These are phyloP conservation scores for Andalucia godoyi DNA, from an alignment of 78 protist genomes.

Conservation along the genomic window DNA sequence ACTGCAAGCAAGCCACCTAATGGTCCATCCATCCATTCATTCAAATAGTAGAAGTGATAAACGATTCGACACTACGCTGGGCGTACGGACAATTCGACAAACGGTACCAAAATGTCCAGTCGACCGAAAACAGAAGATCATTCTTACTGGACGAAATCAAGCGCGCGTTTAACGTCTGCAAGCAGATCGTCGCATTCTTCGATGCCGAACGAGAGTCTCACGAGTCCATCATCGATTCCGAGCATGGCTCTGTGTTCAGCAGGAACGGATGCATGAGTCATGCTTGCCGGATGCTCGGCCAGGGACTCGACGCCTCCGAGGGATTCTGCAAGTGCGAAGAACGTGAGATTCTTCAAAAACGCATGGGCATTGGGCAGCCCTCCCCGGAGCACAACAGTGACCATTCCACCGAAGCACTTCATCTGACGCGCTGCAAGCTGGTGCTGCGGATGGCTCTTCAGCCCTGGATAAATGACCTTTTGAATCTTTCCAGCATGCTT, in stretches of 20 bases:
- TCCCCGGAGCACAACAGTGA: constrained; percentile 13
- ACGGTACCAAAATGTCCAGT: too few relatives aligned
- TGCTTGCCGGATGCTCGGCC: constrained; percentile 25
- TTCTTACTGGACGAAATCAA: too few relatives aligned
- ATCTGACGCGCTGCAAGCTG: neutral
- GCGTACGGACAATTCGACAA: too few relatives aligned
- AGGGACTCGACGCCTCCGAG: constrained; percentile 25
- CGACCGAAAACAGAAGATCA: too few relatives aligned
- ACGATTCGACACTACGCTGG: too few relatives aligned
- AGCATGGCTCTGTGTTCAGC: constrained; percentile 26
- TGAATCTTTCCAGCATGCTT: constrained; percentile 31
- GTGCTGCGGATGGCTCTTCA: constrained; percentile 12
- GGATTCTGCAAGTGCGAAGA: constrained; percentile 12
- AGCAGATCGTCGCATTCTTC: constrained; percentile 45
- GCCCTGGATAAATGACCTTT: constrained; percentile 71
- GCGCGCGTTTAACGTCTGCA: constrained; percentile 23
- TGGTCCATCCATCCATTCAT: too few relatives aligned
- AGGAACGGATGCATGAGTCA: constrained; percentile 53
- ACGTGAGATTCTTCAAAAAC: constrained; percentile 1
- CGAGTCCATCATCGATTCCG: constrained; percentile 15
- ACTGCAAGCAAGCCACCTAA: too few relatives aligned
- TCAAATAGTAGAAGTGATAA: too few relatives aligned
- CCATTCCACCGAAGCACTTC: constrained; percentile 6
- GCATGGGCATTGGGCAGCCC: constrained; percentile 3
- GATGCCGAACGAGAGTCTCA: constrained; percentile 51